phyloP scores from a whole-genome alignment of 176 grass and related monocot genomes.

The Hyparrhenia diplandra region DNA sequence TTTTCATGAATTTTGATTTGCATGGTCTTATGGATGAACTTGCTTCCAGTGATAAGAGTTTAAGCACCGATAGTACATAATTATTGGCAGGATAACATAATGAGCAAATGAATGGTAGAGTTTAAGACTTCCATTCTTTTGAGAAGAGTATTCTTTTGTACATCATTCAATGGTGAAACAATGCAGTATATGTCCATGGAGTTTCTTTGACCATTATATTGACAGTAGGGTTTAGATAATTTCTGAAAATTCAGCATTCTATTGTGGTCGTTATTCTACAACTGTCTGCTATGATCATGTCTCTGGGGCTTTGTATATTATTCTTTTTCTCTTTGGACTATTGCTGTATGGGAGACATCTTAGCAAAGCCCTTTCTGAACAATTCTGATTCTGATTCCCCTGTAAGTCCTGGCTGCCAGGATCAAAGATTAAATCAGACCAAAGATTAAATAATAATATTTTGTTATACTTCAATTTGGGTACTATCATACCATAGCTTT shows the following conservation, averaged over 20 bases:
- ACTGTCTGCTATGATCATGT: neutral
- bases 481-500: neutral
- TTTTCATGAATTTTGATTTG: neutral
- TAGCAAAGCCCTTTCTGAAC: neutral
- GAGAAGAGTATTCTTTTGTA: neutral
- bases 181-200: neutral
- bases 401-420: constrained; percentile 3
- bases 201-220: neutral
- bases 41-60: neutral
- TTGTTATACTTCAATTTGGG: neutral
- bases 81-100: neutral
- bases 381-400: constrained; percentile 7
- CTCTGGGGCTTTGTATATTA: neutral
- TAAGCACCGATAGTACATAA: neutral
- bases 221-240: neutral
- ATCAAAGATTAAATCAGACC: neutral
- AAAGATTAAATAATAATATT: no score
- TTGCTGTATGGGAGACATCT: neutral
- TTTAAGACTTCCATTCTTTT: neutral
- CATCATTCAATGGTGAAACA: neutral
- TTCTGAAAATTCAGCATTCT: neutral
- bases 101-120: neutral
- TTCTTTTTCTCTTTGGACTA: neutral
- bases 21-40: neutral
- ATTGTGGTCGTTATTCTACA: neutral